phyloP scores from a whole-genome alignment of 768 basidiomycete species.

The Hypholoma fasciculare region DNA sequence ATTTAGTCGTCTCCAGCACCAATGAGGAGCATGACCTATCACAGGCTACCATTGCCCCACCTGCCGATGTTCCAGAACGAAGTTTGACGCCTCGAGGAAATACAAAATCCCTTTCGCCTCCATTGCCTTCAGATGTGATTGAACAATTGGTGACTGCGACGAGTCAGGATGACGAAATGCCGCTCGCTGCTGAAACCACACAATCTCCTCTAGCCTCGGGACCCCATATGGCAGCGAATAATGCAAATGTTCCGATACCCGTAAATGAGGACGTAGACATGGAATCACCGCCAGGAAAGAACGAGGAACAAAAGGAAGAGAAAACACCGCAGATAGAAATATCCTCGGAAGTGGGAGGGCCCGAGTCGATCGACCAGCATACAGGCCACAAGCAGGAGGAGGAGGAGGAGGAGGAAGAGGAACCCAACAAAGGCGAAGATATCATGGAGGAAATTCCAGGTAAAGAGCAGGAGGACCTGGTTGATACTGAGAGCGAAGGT shows the following conservation, averaged over 20 bases:
- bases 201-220: not conserved
- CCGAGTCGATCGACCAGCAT: conserved; percentile 5
- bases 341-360: not conserved
- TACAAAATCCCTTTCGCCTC: not conserved
- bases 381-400: conserved; percentile 23
- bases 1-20: not conserved
- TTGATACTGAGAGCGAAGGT: conserved; percentile 16
- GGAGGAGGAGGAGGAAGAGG: conserved; percentile 21
- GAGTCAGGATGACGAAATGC: not conserved
- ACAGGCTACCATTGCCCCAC: not conserved
- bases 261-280: not conserved
- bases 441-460: conserved; percentile 18
- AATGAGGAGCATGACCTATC: not conserved
- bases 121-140: not conserved
- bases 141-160: not conserved
- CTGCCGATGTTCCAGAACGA: not conserved
- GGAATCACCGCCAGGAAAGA: not conserved
- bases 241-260: not conserved
- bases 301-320: conserved; percentile 4
- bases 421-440: conserved; percentile 10
- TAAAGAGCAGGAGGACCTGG: conserved; percentile 13
- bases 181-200: not conserved
- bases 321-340: not conserved
- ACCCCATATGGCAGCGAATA: not conserved
- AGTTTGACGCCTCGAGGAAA: not conserved